Percentiles rank a stretch among this genome's conserved stretches.
Evolutionary conservation across 257 asterid genomes (phyloP).

Genomic region (Paraleonurus japonicus): DNA sequence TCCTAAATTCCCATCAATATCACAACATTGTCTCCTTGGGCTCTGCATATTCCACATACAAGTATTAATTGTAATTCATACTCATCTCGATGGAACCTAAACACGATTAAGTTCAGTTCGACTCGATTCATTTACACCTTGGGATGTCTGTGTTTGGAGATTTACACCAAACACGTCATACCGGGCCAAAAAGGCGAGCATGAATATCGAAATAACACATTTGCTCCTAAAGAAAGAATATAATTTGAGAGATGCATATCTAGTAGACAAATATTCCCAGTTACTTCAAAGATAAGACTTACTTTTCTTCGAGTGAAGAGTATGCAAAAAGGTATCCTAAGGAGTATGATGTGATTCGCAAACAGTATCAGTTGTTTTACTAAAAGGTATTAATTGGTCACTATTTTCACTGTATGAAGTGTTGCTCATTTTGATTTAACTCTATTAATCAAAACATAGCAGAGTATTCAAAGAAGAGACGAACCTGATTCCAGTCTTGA

Average conservation of each 20-base stretch:
- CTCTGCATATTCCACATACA: conserved; percentile 40
- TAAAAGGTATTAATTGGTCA: too few relatives aligned
- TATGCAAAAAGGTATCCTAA: not conserved
- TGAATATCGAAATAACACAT: too few relatives aligned
- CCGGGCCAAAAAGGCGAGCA: too few relatives aligned
- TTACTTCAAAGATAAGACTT: not conserved
- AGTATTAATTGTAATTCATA: too few relatives aligned
- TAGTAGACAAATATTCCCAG: too few relatives aligned
- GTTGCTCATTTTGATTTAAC: too few relatives aligned
- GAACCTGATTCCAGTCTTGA: conserved; percentile 63
- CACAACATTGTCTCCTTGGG: conserved; percentile 69
- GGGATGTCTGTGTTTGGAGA: not conserved
- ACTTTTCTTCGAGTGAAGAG: not conserved
- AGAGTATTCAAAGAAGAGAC: not conserved
- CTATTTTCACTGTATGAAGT: too few relatives aligned
- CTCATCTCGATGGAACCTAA: not conserved
- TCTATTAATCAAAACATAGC: too few relatives aligned
- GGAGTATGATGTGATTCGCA: conserved; percentile 10
- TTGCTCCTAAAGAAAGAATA: too few relatives aligned
- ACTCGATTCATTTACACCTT: not conserved
- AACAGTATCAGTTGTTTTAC: too few relatives aligned
- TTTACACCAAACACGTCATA: not conserved
- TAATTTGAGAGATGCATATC: too few relatives aligned
- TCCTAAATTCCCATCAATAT: conserved; percentile 36
- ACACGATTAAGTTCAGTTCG: not conserved